These are phyloP conservation scores for Tranzscheliella williamsii DNA, from an alignment of 1,284 basidiomycete species.

Conservation along the genomic window DNA sequence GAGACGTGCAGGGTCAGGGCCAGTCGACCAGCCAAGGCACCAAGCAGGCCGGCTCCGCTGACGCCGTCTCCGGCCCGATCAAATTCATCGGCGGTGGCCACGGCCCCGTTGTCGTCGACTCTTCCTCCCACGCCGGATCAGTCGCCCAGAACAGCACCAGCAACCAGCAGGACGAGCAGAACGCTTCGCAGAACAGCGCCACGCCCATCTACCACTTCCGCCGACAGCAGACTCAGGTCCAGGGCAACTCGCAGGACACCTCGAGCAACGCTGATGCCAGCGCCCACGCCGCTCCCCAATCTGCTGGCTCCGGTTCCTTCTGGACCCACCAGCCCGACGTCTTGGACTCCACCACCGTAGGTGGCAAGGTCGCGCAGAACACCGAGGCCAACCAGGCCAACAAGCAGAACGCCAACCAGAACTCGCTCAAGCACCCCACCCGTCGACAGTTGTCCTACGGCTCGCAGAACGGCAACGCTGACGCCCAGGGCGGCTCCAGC, in stretches of 20 bases:
- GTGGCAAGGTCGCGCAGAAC: constrained; percentile 10
- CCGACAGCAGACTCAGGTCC: constrained; percentile 5
- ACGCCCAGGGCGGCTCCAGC: constrained; percentile 9
- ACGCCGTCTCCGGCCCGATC: constrained; percentile 15
- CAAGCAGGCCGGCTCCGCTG: constrained; percentile 14
- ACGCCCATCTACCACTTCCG: background rate
- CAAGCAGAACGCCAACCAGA: constrained; percentile 14
- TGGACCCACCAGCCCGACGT: constrained; percentile 18
- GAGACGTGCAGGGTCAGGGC: constrained; percentile 17
- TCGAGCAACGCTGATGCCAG: constrained; percentile 9
- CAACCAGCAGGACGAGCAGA: constrained; percentile 17
- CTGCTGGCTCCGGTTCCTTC: constrained; percentile 13
- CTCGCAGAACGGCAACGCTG: constrained; percentile 12
- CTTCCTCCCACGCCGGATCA: constrained; percentile 12
- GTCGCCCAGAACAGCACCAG: constrained; percentile 13
- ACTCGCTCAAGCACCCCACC: background rate
- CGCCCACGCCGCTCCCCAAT: background rate
- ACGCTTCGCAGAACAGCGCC: constrained; percentile 7
- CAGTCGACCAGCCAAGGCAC: constrained; percentile 18
- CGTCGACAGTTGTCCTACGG: constrained; percentile 1
- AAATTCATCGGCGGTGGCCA: constrained; percentile 12
- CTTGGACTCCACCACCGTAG: constrained; percentile 7
- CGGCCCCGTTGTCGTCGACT: constrained; percentile 11
- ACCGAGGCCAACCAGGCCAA: constrained; percentile 11
- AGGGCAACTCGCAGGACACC: constrained; percentile 15